Conservation (phyloP, 768 basidiomycete genomes). For the Cytidiella melzeri region DNA sequence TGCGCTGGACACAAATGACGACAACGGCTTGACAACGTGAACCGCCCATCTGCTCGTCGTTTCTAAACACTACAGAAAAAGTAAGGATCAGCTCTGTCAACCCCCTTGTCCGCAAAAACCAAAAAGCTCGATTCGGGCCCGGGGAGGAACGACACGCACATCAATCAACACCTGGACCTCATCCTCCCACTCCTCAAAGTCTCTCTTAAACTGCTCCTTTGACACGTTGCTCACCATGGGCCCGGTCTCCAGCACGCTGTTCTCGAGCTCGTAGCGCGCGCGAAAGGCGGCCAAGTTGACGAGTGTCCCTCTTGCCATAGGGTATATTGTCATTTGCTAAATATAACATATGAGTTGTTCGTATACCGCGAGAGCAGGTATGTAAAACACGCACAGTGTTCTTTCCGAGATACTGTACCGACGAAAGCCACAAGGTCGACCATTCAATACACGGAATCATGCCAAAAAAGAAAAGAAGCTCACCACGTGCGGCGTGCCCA, state of each 20-base stretch:
- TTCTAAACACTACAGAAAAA: conserved; percentile 40
- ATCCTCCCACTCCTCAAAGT: conserved; percentile 51
- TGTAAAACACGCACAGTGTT: conserved; percentile 19
- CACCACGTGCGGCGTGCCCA: conserved; percentile 18
- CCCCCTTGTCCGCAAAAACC: background rate
- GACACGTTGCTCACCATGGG: conserved; percentile 38
- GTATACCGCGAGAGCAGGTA: no score
- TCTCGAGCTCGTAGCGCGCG: conserved; percentile 44
- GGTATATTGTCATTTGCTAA: conserved; percentile 59
- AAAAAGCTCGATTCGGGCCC: no score
- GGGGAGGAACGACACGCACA: background rate
- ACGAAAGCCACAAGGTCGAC: background rate
- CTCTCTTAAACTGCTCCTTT: conserved; percentile 37
- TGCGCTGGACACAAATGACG: conserved; percentile 34
- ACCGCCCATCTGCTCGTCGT: conserved; percentile 57
- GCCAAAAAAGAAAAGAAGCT: conserved; percentile 1
- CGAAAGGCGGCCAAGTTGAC: conserved; percentile 62
- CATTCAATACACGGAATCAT: background rate
- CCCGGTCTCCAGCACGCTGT: conserved; percentile 39
- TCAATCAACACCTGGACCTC: conserved; percentile 50
- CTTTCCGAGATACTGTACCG: conserved; percentile 47
- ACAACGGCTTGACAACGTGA: conserved; percentile 47
- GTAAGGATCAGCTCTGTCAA: no score
- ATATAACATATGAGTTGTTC: conserved; percentile 25
- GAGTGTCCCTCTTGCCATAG: conserved; percentile 48